Conservation (phyloP, 148 eudicot species). For the Simmondsia chinensis region DNA sequence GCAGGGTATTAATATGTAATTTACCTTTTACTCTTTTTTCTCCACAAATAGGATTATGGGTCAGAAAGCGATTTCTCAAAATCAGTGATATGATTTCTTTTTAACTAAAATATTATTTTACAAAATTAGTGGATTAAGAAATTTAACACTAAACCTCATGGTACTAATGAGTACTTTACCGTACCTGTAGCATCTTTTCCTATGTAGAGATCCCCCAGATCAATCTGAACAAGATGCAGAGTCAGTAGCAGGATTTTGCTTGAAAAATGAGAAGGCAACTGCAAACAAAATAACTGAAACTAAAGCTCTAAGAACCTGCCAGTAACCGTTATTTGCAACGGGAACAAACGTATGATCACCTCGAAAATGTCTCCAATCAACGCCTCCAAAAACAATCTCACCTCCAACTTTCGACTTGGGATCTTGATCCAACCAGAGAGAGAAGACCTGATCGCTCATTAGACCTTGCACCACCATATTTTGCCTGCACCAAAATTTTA, state of each 20-base stretch:
- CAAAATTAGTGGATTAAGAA: not conserved
- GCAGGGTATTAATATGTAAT: too few relatives aligned
- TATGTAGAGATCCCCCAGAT: constrained; percentile 28
- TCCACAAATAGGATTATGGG: too few relatives aligned
- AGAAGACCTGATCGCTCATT: constrained; percentile 28
- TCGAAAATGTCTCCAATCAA: constrained; percentile 26
- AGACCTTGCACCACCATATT: constrained; percentile 51
- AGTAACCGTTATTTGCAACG: constrained; percentile 36
- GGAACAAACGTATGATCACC: constrained; percentile 54
- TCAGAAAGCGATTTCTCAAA: too few relatives aligned
- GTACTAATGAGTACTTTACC: too few relatives aligned
- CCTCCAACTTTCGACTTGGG: constrained; percentile 34
- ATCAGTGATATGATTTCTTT: too few relatives aligned
- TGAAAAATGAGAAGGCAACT: not conserved
- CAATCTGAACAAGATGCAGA: constrained; percentile 23
- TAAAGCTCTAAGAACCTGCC: constrained; percentile 35
- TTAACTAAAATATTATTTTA: too few relatives aligned
- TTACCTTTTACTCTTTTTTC: too few relatives aligned
- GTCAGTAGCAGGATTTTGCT: not conserved
- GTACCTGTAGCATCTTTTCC: constrained; percentile 33
- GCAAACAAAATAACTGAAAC: not conserved
- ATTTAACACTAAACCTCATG: not conserved
- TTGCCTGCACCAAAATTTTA: constrained; percentile 29
- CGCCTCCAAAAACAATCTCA: constrained; percentile 59
- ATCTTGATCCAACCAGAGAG: constrained; percentile 54